Evolutionary conservation across 2,329 filamentous ascomycete species (phyloP).

Genomic region (Ophiocordyceps camponoti-rufipedis): DNA sequence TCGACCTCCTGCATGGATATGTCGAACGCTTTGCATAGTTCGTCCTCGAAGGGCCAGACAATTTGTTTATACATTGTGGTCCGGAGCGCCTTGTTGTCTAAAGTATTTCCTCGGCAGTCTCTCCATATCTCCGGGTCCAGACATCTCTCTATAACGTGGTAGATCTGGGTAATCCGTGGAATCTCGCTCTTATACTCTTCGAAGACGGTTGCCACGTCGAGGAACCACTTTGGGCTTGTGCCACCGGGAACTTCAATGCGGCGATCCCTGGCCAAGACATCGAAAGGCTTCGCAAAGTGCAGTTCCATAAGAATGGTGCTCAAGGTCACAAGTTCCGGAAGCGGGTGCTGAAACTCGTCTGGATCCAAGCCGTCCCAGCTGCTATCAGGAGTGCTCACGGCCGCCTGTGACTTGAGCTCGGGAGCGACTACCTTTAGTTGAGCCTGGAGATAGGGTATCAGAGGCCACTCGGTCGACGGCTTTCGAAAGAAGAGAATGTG

Average conservation of each 20-base stretch:
- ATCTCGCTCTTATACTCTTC: too few species aligned
- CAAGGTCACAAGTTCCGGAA: neutral
- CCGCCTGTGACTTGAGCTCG: neutral
- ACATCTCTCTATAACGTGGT: neutral
- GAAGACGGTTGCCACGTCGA: neutral
- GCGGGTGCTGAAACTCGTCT: neutral
- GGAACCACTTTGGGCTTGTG: neutral
- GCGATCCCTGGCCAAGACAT: neutral
- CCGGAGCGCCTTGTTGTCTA: neutral
- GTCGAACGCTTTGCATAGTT: neutral
- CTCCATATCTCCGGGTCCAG: neutral
- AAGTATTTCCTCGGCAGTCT: neutral
- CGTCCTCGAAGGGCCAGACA: neutral
- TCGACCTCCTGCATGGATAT: neutral
- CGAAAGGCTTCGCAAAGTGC: neutral
- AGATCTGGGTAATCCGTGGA: too few species aligned
- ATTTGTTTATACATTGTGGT: neutral
- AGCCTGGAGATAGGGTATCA: constrained; percentile 4
- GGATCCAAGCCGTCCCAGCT: neutral
- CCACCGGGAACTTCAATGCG: neutral
- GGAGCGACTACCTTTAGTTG: neutral
- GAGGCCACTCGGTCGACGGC: neutral
- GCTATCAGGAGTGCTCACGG: neutral
- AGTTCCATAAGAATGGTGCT: neutral
- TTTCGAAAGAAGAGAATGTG: constrained; percentile 4